Evolutionary conservation across 805 yeast species (phyloP), one percentile per base, ranked within the genome.

Genomic region (Wickerhamiella brachini): DNA sequence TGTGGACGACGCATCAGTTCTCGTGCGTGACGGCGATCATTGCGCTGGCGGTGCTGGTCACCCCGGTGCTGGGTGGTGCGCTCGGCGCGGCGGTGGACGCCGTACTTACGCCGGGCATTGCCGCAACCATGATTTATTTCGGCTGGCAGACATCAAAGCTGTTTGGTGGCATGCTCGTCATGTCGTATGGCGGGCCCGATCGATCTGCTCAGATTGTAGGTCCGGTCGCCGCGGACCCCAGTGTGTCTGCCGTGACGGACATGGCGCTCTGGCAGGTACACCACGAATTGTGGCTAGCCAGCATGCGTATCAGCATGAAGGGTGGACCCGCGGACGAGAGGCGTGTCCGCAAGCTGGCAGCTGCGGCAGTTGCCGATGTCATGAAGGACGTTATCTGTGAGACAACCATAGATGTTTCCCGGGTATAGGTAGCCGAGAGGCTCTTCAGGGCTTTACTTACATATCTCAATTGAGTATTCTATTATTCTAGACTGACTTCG

Each of bases 191-290:
- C 18, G 71, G 74, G 9, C 62, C 62, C 6, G 68, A 68, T 53
- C 57, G 56, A 22, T 63, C 65, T 45, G 57, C 52, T 4, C 59
- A 54, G 31, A 62, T 69, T 48, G 55, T 54, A 21, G 45, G 49
- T 13, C 54, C 53, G 20, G 53, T 71, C 8, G 34, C 52, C 17
- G 49, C 47, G 20, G 65, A 63, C 46, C 55, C 60, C 3, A 48
- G 54, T 20, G 69, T 71, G 17, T 53, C 54, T 20, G 47, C 58
- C 2, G 68, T 68, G 37, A 53, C 58, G 8, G 64, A 65, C 23
- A 55, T 67, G 26, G 57, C 66, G 20, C 57, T 71, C 48, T 71
- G 73, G 72, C 73, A 70, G 59, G 74, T 70, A 37, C 75, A 71
- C 52, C 67, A 70, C 50, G 69, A 63, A 17, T 61, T 71, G 41